These are phyloP conservation scores for Plicaturopsis crispa DNA, from an alignment of 768 basidiomycete species.

Conservation along the genomic window DNA sequence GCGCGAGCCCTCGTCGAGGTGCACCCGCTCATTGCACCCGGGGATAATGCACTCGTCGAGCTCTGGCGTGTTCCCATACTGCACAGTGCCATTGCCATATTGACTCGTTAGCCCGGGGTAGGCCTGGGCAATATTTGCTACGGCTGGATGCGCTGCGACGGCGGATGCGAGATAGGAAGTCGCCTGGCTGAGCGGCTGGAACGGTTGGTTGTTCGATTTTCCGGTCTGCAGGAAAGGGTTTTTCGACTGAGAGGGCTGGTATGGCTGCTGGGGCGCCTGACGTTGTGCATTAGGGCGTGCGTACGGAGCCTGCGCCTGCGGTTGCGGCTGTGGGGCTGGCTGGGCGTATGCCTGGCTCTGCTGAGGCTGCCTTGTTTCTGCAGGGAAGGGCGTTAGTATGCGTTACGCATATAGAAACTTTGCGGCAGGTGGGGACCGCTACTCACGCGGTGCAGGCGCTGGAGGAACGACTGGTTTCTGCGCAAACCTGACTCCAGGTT, in stretches of 20 bases:
- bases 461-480: not conserved
- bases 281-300: not conserved
- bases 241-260: not conserved
- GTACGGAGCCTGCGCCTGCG: too few relatives aligned
- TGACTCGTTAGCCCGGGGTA: constrained; percentile 17
- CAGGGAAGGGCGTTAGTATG: too few relatives aligned
- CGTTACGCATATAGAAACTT: not conserved
- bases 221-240: not conserved
- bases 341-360: too few relatives aligned
- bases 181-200: too few relatives aligned
- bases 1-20: constrained; percentile 45
- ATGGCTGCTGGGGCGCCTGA: not conserved
- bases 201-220: too few relatives aligned
- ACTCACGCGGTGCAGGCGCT: not conserved
- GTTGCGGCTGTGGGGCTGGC: too few relatives aligned
- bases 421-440: not conserved
- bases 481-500: not conserved
- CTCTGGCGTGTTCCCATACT: too few relatives aligned
- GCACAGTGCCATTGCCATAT: not conserved
- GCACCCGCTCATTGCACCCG: constrained; percentile 48
- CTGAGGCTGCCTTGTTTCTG: too few relatives aligned
- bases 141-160: constrained; percentile 6
- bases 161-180: constrained; percentile 1
- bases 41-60: constrained; percentile 43
- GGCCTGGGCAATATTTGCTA: constrained; percentile 12